Conservation (phyloP, 73 alveolate genomes). For the Blepharisma japonicum region DNA sequence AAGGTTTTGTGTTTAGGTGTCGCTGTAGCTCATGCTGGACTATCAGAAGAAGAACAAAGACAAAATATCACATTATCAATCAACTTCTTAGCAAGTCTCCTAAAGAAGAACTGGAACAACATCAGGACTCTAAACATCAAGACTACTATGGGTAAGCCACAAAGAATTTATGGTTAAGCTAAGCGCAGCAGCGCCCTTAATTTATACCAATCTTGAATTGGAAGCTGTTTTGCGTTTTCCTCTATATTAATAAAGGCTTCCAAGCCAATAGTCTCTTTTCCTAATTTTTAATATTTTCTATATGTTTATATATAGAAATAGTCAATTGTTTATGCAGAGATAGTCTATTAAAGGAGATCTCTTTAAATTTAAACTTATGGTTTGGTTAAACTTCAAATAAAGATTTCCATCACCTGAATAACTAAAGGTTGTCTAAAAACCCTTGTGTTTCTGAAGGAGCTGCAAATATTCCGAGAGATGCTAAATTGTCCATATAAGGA, state of each 20-base stretch:
- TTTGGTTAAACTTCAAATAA: neutral
- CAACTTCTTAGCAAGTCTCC: constrained; percentile 93
- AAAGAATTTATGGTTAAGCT: constrained; percentile 71
- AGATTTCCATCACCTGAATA: neutral
- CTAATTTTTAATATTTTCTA: too few relatives aligned
- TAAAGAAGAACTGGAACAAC: constrained; percentile 97
- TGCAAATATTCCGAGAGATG: neutral
- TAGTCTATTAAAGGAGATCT: too few relatives aligned
- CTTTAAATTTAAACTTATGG: too few relatives aligned
- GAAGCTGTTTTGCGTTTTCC: too few relatives aligned
- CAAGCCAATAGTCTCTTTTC: too few relatives aligned
- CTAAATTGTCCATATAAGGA: constrained; percentile 22
- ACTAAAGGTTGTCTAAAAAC: constrained; percentile 38
- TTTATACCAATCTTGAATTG: too few relatives aligned
- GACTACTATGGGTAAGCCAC: constrained; percentile 98
- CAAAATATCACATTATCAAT: constrained; percentile 79
- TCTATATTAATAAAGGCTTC: too few relatives aligned
- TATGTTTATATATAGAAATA: too few relatives aligned
- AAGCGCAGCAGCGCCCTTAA: too few relatives aligned
- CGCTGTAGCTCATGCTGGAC: constrained; percentile 90
- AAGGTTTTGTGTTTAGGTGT: constrained; percentile 90
- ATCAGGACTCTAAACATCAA: constrained; percentile 90
- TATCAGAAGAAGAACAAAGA: constrained; percentile 85
- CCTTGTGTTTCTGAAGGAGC: constrained; percentile 40
- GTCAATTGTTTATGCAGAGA: too few relatives aligned